phyloP scores from a whole-genome alignment of 192 early-diverging fungal species.

The Lobosporangium transversale region DNA sequence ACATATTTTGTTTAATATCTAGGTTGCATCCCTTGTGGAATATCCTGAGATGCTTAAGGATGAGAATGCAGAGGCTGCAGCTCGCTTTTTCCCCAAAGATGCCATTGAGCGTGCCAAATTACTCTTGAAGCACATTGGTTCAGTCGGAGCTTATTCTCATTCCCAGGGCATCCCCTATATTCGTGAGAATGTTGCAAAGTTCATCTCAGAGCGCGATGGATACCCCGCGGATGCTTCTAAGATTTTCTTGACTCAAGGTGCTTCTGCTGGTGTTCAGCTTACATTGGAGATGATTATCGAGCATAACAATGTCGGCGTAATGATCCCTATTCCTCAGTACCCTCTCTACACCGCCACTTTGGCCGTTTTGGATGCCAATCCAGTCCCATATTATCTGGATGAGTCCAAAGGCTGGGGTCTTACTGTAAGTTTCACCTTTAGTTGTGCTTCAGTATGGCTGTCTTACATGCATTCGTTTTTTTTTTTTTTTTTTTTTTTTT shows the following conservation, averaged over 20 bases:
- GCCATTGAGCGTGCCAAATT: constrained; percentile 86
- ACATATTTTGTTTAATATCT: constrained; percentile 5
- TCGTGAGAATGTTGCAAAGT: constrained; percentile 88
- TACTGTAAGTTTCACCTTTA: constrained; percentile 49
- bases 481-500: background rate
- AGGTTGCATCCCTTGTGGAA: constrained; percentile 89
- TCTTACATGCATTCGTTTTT: background rate
- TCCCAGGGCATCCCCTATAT: constrained; percentile 91
- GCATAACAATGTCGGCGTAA: constrained; percentile 85
- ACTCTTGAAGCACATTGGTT: constrained; percentile 76
- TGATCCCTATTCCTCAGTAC: constrained; percentile 99
- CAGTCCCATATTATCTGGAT: constrained; percentile 93
- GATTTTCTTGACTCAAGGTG: constrained; percentile 95
- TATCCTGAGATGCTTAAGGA: constrained; percentile 83
- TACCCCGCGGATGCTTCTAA: constrained; percentile 82
- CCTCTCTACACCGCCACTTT: constrained; percentile 96
- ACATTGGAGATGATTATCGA: constrained; percentile 89
- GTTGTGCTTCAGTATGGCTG: too few relatives aligned
- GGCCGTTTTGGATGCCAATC: constrained; percentile 82
- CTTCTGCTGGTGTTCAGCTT: constrained; percentile 92
- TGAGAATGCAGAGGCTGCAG: constrained; percentile 62
- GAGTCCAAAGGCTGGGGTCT: constrained; percentile 89
- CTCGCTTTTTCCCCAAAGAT: constrained; percentile 82
- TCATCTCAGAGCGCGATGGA: constrained; percentile 94
- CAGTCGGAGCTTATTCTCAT: constrained; percentile 92